These are phyloP conservation scores for Alternaria novae-zelandiae DNA, from an alignment of 2,329 filamentous ascomycete species.

Conservation along the genomic window DNA sequence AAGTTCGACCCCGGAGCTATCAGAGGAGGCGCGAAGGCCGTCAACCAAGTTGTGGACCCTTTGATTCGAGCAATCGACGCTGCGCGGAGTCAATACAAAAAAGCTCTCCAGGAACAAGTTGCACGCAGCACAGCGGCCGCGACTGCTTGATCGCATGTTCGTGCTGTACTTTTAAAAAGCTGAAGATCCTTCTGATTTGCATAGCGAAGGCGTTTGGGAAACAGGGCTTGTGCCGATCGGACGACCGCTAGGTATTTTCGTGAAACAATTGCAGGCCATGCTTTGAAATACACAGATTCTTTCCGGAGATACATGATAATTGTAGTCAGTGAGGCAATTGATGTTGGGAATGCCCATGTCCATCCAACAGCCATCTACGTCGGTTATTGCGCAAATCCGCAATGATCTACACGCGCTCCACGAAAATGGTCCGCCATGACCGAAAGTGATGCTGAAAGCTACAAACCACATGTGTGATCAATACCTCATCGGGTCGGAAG, in stretches of 20 bases:
- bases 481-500: neutral
- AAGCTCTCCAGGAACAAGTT: conserved; percentile 68
- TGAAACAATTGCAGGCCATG: neutral
- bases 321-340: neutral
- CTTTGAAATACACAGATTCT: neutral
- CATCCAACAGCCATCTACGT: neutral
- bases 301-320: neutral
- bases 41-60: conserved; percentile 77
- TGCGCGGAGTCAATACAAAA: conserved; percentile 74
- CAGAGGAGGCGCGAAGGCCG: conserved; percentile 76
- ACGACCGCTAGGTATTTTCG: neutral
- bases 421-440: neutral
- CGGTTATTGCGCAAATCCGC: neutral
- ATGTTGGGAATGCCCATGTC: neutral
- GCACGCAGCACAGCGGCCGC: conserved; percentile 15
- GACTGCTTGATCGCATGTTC: neutral
- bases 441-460: neutral
- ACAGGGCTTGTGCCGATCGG: neutral
- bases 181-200: conserved; percentile 19
- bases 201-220: conserved; percentile 42
- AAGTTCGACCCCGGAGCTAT: conserved; percentile 72
- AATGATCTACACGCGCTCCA: neutral
- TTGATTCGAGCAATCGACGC: conserved; percentile 73
- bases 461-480: neutral
- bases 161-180: no score